These are phyloP conservation scores for Auricularia heimuer DNA, from an alignment of 768 basidiomycete genomes.

Conservation along the genomic window DNA sequence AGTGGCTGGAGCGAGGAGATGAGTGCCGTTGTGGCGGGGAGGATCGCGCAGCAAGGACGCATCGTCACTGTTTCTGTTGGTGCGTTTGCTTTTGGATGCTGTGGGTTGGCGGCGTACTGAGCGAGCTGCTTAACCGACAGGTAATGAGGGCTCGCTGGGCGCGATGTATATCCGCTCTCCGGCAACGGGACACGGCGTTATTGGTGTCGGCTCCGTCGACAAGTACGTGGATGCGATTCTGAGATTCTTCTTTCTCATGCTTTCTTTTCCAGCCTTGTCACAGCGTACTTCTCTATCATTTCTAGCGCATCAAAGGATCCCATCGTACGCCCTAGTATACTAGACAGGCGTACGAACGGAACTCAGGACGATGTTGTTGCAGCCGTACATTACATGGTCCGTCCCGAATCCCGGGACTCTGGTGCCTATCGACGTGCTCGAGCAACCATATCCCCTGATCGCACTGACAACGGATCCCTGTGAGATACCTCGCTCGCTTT, in stretches of 20 bases:
- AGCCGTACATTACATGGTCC: neutral
- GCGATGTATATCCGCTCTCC: neutral
- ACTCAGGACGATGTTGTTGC: neutral
- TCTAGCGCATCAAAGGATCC: too few species aligned
- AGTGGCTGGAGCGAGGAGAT: constrained; percentile 9
- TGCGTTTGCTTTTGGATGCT: neutral
- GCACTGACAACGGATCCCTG: neutral
- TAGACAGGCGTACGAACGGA: too few species aligned
- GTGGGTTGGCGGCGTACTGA: too few species aligned
- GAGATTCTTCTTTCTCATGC: constrained; percentile 8
- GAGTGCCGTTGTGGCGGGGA: constrained; percentile 1
- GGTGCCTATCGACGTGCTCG: neutral
- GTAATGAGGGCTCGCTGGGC: neutral
- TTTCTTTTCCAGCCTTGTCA: too few species aligned
- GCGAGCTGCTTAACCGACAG: neutral
- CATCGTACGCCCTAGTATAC: too few species aligned
- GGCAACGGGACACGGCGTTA: constrained; percentile 2
- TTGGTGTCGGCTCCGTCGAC: constrained; percentile 8
- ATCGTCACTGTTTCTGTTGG: constrained; percentile 4
- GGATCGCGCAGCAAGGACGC: constrained; percentile 3
- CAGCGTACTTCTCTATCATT: too few species aligned
- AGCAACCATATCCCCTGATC: neutral
- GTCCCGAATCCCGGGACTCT: neutral
- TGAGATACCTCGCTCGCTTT: neutral
- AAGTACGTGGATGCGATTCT: constrained; percentile 18